Base-by-base conservation (phyloP, 495 filamentous ascomycete genomes). In the Annulohypoxylon bovei region DNA sequence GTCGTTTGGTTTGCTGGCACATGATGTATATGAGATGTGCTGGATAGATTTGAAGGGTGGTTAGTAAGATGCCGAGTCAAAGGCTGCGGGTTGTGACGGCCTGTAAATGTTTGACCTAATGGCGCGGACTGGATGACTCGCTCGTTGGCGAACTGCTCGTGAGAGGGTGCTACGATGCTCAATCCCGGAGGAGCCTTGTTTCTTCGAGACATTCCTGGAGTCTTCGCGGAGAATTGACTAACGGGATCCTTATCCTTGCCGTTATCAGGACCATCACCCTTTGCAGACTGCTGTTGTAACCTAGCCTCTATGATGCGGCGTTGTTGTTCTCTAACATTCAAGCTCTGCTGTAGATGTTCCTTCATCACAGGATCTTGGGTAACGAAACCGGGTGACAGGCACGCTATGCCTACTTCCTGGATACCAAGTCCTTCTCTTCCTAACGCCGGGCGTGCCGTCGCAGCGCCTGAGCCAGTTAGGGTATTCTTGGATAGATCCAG, bases 331-430 rank as follows among this genome's bases (percentile, higher is more conserved):
- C 93, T 87, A 22, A 99, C 93, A 28, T 92, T 94, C 72, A 98
- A 87, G 77, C 95, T 98, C 71, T 94, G 89, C 77, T 98, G 93
- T 64, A 99, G 80, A 75, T 98, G 95, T 79, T 98, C 93, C 71
- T 94, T 88, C 93, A 97, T 97, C 11, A 90, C 85, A n/a, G 95
- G 95, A 80, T 99, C 95, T 69, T 98, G 90, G 1, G 95, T 98
- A 52, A 94, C 89, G 76, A 99, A 98, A 25, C 95, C 95, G 0
- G 95, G 95, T 12, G 95, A 98, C 54, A 99, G 83, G 73, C 95
- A 99, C 22, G 95, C 94, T 62, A 98, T 86, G 44, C 95, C 95
- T 12, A 99, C 93, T 76, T 97, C 91, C 73, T 97, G 94, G 81
- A 98, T 95, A 18, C 80, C 90, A 14, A 95, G 81, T 8, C 90